Conservation (phyloP, 352 stramenopile species). For the Globisporangium yorkense region DNA sequence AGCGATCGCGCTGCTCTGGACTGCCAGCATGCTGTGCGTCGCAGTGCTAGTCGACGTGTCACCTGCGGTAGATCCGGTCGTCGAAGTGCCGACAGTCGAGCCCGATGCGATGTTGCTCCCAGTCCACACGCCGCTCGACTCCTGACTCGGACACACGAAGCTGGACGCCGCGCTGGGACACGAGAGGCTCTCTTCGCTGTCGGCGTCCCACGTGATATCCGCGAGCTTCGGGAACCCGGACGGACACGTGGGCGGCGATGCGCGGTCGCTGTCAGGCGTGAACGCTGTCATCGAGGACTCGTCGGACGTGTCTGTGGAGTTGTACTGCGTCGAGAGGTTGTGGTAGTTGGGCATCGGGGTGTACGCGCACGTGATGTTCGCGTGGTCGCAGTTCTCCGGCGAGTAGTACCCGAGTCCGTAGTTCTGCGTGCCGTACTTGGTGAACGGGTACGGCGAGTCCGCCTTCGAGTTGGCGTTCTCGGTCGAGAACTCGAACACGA, state of each 20-base stretch:
- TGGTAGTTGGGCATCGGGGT: conserved; percentile 79
- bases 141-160: conserved; percentile 6
- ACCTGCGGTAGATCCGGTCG: neutral
- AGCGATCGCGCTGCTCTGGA: neutral
- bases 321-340: conserved; percentile 50
- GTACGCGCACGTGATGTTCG: conserved; percentile 45
- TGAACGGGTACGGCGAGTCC: conserved; percentile 65
- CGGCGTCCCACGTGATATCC: conserved; percentile 32
- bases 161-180: conserved; percentile 15
- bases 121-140: conserved; percentile 1
- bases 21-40: neutral
- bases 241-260: conserved; percentile 16
- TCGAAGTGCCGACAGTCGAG: conserved; percentile 5
- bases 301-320: conserved; percentile 23
- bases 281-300: conserved; percentile 31
- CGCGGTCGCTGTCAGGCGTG: conserved; percentile 20
- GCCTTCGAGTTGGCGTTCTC: conserved; percentile 61
- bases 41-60: neutral
- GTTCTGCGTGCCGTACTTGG: conserved; percentile 60
- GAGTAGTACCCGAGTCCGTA: conserved; percentile 86
- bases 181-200: conserved; percentile 22
- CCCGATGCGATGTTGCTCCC: conserved; percentile 6
- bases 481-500: conserved; percentile 82
- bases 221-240: conserved; percentile 18
- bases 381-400: conserved; percentile 64